phyloP scores from a whole-genome alignment of 257 asterid genomes.

The Nicotiana sylvestris region DNA sequence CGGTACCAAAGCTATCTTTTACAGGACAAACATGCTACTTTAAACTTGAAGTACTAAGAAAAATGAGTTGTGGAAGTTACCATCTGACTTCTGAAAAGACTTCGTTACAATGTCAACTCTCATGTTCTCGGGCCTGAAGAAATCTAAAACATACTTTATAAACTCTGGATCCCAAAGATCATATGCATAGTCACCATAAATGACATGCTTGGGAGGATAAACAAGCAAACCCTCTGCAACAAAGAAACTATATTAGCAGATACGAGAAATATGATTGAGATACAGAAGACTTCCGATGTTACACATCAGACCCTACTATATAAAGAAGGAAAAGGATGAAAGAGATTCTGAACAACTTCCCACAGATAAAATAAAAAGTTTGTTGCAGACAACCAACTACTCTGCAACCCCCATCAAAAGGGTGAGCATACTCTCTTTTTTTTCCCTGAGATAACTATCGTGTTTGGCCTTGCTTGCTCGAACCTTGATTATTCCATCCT shows the following conservation, averaged over 20 bases:
- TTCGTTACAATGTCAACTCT: constrained; percentile 78
- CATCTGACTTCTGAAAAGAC: constrained; percentile 53
- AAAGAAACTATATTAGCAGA: constrained; percentile 10
- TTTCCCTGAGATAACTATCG: background rate
- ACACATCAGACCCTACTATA: background rate
- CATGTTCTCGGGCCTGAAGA: constrained; percentile 91
- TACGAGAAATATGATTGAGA: background rate
- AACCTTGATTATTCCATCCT: background rate
- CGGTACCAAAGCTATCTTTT: background rate
- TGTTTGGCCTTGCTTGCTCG: background rate
- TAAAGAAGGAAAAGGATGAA: background rate
- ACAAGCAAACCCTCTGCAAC: constrained; percentile 82
- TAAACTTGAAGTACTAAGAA: background rate
- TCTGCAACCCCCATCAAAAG: background rate
- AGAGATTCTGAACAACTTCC: background rate
- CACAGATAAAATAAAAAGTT: background rate
- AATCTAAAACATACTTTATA: constrained; percentile 61
- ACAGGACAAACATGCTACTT: background rate
- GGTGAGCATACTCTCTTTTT: background rate
- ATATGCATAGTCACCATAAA: constrained; percentile 85
- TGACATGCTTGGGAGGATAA: constrained; percentile 82
- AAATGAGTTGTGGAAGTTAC: constrained; percentile 32
- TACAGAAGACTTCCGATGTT: background rate
- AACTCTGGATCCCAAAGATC: constrained; percentile 78
- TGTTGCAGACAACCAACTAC: background rate